These are phyloP conservation scores for Yarrowia sp. DNA, from an alignment of 805 yeast genomes.

Conservation along the genomic window DNA sequence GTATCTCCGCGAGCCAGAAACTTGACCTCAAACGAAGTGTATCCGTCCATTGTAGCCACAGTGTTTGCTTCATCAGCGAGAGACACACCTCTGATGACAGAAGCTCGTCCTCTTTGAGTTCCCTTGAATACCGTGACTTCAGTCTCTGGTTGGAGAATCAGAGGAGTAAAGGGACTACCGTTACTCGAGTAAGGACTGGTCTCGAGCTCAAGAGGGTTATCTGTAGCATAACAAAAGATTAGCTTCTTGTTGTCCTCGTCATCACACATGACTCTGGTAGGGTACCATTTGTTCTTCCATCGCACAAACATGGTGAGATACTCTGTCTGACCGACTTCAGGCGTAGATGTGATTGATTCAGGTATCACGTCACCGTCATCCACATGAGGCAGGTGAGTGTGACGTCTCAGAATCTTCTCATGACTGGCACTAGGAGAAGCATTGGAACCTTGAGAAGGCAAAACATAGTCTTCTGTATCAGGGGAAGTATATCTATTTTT, in stretches of 20 bases:
- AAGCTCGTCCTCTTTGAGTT: background rate
- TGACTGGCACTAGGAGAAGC: constrained; percentile 11
- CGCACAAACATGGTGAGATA: background rate
- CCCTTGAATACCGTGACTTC: constrained; percentile 9
- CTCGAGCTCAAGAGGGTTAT: background rate
- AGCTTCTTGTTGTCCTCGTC: background rate
- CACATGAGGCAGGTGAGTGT: background rate
- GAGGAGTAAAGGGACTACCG: constrained; percentile 6
- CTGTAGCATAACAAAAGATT: constrained; percentile 4
- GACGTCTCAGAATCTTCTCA: constrained; percentile 14
- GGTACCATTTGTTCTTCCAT: constrained; percentile 4
- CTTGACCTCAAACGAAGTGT: constrained; percentile 3
- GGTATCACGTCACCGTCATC: background rate
- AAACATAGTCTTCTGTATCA: background rate
- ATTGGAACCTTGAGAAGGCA: constrained; percentile 4
- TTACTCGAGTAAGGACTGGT: constrained; percentile 1
- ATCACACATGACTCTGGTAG: constrained; percentile 4
- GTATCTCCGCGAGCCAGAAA: background rate
- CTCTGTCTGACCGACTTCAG: background rate
- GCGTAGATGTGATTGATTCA: constrained; percentile 22
- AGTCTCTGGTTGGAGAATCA: background rate
- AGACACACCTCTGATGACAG: background rate
- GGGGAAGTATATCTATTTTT: background rate
- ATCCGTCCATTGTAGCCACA: constrained; percentile 23
- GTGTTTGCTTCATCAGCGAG: background rate